These are phyloP conservation scores for Collybia sp. DNA, from an alignment of 768 basidiomycete genomes.

Conservation along the genomic window DNA sequence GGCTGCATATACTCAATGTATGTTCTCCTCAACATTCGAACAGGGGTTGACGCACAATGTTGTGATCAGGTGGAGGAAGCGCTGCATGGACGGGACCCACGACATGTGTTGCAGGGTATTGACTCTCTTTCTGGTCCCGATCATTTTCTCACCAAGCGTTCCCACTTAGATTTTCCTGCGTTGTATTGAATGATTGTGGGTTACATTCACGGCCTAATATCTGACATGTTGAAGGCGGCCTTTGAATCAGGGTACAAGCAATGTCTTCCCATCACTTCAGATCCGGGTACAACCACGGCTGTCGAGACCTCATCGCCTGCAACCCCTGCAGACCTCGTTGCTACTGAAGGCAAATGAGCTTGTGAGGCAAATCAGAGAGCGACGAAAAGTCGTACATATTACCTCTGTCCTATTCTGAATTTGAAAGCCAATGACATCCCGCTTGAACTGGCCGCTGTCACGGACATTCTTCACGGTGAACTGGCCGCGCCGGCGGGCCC, in stretches of 20 bases:
- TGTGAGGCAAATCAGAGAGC: constrained; percentile 17
- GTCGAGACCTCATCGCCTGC: constrained; percentile 9
- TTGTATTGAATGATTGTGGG: constrained; percentile 22
- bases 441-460: too few relatives aligned
- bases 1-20: constrained; percentile 12
- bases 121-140: background rate
- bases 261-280: constrained; percentile 26
- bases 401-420: too few relatives aligned
- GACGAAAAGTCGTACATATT: too few relatives aligned
- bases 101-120: constrained; percentile 36
- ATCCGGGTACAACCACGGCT: background rate
- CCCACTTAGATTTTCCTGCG: constrained; percentile 18
- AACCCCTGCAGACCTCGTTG: constrained; percentile 12
- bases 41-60: too few relatives aligned
- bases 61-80: constrained; percentile 13
- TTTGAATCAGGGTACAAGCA: constrained; percentile 34
- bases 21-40: too few relatives aligned
- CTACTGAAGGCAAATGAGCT: constrained; percentile 30
- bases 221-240: background rate
- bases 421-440: too few relatives aligned
- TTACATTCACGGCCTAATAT: background rate
- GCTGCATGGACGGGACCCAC: constrained; percentile 39
- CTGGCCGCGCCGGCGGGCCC: too few relatives aligned
- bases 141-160: background rate
- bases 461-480: too few relatives aligned